Evolutionary conservation across 495 filamentous ascomycete species (phyloP), one percentile per base, ranked within the genome.

Genomic region (Cetradonia linearis): DNA sequence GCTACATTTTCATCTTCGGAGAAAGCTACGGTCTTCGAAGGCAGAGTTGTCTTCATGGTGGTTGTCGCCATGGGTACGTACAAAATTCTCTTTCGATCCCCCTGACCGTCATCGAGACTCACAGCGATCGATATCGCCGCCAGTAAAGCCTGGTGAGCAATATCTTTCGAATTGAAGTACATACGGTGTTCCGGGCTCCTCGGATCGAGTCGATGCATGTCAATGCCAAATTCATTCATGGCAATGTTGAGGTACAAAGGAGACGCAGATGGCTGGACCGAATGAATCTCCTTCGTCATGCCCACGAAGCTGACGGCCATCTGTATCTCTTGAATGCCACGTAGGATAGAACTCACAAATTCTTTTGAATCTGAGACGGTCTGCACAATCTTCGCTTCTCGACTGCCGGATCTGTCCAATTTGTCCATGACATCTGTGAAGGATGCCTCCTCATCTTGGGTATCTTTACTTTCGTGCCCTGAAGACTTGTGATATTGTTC

Each of bases 21-120:
- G 27, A 88, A 80, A 70, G 89, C 86, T 14, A 99, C 85, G 0
- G 88, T 95, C 70, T 97, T 96, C 0, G 93, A 95, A 0, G 94
- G 94, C 7, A 99, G 72, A 6, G 93, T 99, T 0, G 93, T 97
- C 63, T 89, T 89, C 34, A 95, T 83, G 0, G 93, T 99, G 25
- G 90, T 94, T 6, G 93, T 99, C 30, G 92, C 88, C 94, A 99
- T 99, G 0, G 93, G 93, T 33, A 99, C 83, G 70, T 97, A 97
- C 18, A 94, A 76, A 57, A 99, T 80, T 63, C 90, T 84, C 68
- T 96, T 88, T 0, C 86, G 84, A 69, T 88, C 88, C 11, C 86
- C 87, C 18, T 83, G 79, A 30, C 89, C 88, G 71, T 96, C 89
- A 66, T 95, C 91, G 48, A 99, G 76, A 60, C 89, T 93, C 59